Evolutionary conservation across 2,329 filamentous ascomycete genomes (phyloP), one percentile per base, ranked within the genome.

Genomic region (Aquanectria penicillioides): DNA sequence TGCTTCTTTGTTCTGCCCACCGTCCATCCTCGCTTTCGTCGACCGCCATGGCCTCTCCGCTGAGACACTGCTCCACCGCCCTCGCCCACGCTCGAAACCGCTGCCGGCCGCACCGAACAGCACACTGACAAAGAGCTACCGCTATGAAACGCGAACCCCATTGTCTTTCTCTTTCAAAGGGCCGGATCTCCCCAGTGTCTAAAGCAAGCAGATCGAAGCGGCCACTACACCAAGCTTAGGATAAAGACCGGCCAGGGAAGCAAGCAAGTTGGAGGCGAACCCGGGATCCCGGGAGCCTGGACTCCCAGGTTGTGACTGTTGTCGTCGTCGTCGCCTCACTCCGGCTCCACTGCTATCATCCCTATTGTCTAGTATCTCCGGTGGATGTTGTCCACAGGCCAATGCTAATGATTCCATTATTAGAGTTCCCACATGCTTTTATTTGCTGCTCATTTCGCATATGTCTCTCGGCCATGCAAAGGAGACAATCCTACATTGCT

Each of bases 361-460:
- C 53, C 47, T 51, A 15, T 26, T 52, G 40, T 40, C 38, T 18
- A 47, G 40, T 20, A 48, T 53, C 43, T 48, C 26, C 23, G 20
- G 37, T 22, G 15, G 15, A 43, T 23, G 46, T 49, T 22, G 29
- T 37, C 43, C 49, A 48, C 20, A 12, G 22, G 20, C 17, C 36
- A 22, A 47, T 48, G 55, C 55, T 52, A 48, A 52, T 57, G n/a
- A 20, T 38, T 36, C 33, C 26, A 52, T 40, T 23, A 48, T 58
- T 52, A 58, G 55, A 52, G 36, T 18, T 33, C 22, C 25, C 29
- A 34, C 44, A 47, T 41, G 41, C 29, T 57, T 47, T 53, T 52
- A 53, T 52, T 48, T 41, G 13, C 34, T 26, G 48, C 28, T 58
- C 55, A 58, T 58, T 52, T 58, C 48, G 33, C 48, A 38, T 53